phyloP scores from a whole-genome alignment of 129 eudicot species.

The Erigeron canadensis region DNA sequence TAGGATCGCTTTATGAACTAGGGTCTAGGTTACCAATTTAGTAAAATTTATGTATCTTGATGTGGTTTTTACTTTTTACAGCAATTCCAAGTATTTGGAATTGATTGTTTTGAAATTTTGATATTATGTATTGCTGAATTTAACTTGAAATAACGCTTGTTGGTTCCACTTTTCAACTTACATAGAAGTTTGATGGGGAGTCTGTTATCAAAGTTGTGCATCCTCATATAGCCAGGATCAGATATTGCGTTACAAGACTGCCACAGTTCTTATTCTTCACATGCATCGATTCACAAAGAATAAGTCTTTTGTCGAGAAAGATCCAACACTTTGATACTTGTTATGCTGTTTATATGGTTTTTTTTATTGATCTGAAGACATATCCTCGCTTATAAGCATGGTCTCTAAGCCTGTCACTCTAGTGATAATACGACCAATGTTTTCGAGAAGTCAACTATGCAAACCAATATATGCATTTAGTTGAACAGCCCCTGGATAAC shows the following conservation, averaged over 20 bases:
- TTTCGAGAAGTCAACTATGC: too few species aligned
- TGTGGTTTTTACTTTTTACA: too few species aligned
- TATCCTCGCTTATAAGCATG: neutral
- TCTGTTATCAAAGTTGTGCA: conserved; percentile 91
- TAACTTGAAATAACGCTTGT: conserved; percentile 10
- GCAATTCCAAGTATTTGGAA: too few species aligned
- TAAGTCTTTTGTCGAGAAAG: conserved; percentile 92
- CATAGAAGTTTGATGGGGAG: conserved; percentile 96
- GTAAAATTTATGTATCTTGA: too few species aligned
- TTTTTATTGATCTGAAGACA: neutral
- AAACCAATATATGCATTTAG: too few species aligned
- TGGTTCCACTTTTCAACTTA: conserved; percentile 98
- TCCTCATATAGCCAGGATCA: conserved; percentile 93
- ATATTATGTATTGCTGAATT: too few species aligned
- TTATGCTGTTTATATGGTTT: neutral
- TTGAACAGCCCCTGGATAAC: too few species aligned
- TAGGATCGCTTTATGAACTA: too few species aligned
- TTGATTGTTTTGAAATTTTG: too few species aligned
- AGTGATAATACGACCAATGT: too few species aligned
- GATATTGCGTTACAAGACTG: conserved; percentile 81
- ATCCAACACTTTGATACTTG: conserved; percentile 88
- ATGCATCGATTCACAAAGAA: conserved; percentile 96
- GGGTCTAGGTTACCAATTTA: too few species aligned
- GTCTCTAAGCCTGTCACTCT: too few species aligned
- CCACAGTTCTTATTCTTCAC: conserved; percentile 92